These are phyloP conservation scores for Hymenoscyphus occultus DNA, from an alignment of 2,329 filamentous ascomycete species.

Conservation along the genomic window DNA sequence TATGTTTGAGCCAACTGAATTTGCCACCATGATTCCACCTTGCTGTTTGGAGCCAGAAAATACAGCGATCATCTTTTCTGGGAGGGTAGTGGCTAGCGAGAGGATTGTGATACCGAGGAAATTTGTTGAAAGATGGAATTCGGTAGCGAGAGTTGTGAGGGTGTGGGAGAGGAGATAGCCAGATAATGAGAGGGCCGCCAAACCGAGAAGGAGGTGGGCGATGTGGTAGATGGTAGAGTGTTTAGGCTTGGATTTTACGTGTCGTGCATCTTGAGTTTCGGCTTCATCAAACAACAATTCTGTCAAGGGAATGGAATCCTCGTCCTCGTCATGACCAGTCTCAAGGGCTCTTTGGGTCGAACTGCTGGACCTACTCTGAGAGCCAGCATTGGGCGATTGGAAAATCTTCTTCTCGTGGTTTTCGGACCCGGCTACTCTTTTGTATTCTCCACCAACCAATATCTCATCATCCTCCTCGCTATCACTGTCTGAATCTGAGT, in stretches of 20 bases:
- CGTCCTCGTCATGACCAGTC: neutral
- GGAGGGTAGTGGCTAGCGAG: slow-evolving; percentile 51
- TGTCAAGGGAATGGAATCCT: neutral
- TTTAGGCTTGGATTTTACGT: neutral
- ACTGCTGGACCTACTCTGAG: neutral
- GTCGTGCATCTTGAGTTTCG: neutral
- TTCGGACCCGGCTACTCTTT: neutral
- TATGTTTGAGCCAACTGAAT: slow-evolving; percentile 53
- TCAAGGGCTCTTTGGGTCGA: neutral
- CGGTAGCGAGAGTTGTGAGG: slow-evolving; percentile 41
- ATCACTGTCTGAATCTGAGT: slow-evolving; percentile 40
- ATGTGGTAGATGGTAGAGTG: neutral
- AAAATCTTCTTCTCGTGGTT: neutral
- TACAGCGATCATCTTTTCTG: slow-evolving; percentile 51
- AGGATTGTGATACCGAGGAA: slow-evolving; percentile 48
- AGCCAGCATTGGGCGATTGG: neutral
- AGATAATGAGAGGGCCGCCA: slow-evolving; percentile 44
- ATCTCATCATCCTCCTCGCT: slow-evolving; percentile 30
- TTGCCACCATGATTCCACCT: slow-evolving; percentile 49
- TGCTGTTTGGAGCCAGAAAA: slow-evolving; percentile 47
- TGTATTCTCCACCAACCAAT: slow-evolving; percentile 20
- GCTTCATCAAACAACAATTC: neutral
- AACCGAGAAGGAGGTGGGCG: slow-evolving; percentile 40
- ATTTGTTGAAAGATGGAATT: slow-evolving; percentile 43
- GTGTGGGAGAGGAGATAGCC: slow-evolving; percentile 49